Evolutionary conservation across 306 rosid genomes (phyloP), one percentile per base, ranked within the genome.

Genomic region (Alnus glutinosa): DNA sequence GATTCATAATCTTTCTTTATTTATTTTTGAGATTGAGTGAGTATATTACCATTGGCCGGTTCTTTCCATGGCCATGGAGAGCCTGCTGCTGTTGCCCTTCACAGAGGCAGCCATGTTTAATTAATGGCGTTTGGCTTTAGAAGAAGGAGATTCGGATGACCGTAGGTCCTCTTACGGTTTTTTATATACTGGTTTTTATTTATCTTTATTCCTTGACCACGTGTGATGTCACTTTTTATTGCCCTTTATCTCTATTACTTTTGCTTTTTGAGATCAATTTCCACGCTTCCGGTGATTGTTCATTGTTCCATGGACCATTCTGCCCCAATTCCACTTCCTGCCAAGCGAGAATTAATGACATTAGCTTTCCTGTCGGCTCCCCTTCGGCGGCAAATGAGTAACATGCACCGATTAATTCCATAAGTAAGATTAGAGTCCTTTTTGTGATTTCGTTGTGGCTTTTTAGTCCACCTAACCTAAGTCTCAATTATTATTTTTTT

Each of bases 51-150:
- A 94, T 66, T 91, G 96, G 49, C 92, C 97, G 0, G 98, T 91
- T 90, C 98, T 90, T 82, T 91, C 97, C 98, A 94, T 89, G 83
- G 97, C 97, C 44, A 77, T 81, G 67, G 97, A 88, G 59, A 81
- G 70, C 70, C 92, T 86, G 48, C n/a, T 83, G 50, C 82, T 70
- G 80, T 59, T 86, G 61, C 77, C 55, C 34, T 58, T 80, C 52
- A 62, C 46, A 9, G 86, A 64, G 51, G 84, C 58, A 11, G 89
- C 94, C 98, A 92, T 88, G 85, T 50, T 42, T 39, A 42, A 23
- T 42, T 39, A 42, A 23, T 77, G 18, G 37, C 74, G 30, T 12
- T 44, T 15, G 23, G 77, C 58, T 37, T 55, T 83, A 70, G 51
- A 37, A 74, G 71, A 46, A 64, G 55, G 70, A 36, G 48, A 71